Conservation (phyloP, 2,329 filamentous ascomycete genomes). For the Fusarium veterinarium region DNA sequence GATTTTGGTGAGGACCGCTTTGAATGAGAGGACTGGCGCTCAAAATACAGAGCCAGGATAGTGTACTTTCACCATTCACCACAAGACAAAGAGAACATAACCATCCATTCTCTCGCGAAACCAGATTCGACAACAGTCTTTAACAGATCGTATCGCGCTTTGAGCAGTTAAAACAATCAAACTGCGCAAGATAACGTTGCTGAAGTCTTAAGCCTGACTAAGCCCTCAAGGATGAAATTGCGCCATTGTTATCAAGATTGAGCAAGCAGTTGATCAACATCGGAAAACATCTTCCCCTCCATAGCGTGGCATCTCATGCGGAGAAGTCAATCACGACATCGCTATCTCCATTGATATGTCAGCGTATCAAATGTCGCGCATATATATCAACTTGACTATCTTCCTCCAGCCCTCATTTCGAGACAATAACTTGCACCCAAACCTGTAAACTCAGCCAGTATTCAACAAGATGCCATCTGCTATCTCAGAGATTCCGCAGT, state of each 20-base stretch:
- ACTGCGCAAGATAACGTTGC: background rate
- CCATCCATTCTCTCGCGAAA: too few relatives aligned
- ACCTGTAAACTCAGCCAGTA: background rate
- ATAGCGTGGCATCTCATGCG: background rate
- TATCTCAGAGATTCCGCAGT: constrained; percentile 28
- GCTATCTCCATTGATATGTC: background rate
- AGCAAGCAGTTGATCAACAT: background rate
- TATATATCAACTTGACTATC: background rate
- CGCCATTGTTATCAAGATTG: background rate
- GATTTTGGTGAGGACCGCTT: too few relatives aligned
- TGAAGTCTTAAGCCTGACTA: background rate
- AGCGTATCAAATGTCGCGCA: background rate
- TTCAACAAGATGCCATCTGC: background rate
- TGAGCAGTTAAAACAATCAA: rapidly evolving
- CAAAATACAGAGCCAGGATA: too few relatives aligned
- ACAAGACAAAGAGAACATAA: too few relatives aligned
- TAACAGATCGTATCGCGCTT: background rate
- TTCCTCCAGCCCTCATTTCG: background rate
- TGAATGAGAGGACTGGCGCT: too few relatives aligned
- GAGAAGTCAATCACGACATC: constrained; percentile 1
- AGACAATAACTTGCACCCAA: background rate
- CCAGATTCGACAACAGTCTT: too few relatives aligned
- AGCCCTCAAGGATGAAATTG: background rate
- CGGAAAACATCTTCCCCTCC: background rate
- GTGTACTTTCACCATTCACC: too few relatives aligned